Percentiles rank a stretch among this genome's conserved stretches.
phyloP scores from a whole-genome alignment of 495 filamentous ascomycete species.

The Umbilicaria muhlenbergii region DNA sequence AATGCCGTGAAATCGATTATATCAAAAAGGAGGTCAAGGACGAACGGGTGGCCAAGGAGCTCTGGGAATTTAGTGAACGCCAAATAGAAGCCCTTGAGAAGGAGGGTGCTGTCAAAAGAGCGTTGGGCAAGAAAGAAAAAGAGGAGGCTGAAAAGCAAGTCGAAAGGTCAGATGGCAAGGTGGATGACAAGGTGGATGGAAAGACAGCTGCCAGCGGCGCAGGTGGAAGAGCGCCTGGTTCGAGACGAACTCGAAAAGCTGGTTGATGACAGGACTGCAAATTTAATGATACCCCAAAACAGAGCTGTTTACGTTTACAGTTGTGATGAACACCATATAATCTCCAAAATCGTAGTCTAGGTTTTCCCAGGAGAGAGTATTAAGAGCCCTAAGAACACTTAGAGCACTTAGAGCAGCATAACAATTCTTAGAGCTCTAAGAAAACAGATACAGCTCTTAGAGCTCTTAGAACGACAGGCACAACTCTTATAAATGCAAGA shows the following conservation, averaged over 20 bases:
- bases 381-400: too few relatives aligned
- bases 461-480: too few relatives aligned
- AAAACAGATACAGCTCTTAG: too few relatives aligned
- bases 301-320: too few relatives aligned
- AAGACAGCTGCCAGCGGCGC: conserved; percentile 13
- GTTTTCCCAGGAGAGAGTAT: too few relatives aligned
- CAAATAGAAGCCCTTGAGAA: conserved; percentile 74
- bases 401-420: too few relatives aligned
- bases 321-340: too few relatives aligned
- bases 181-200: conserved; percentile 26
- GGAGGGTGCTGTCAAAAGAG: conserved; percentile 51
- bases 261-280: not conserved
- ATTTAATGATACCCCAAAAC: too few relatives aligned
- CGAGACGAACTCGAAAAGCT: conserved; percentile 28
- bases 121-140: conserved; percentile 50
- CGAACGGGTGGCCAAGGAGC: conserved; percentile 58
- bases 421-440: too few relatives aligned
- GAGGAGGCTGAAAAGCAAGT: conserved; percentile 30
- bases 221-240: conserved; percentile 22
- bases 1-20: conserved; percentile 63
- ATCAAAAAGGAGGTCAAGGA: conserved; percentile 60
- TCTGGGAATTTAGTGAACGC: conserved; percentile 81
- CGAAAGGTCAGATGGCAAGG: conserved; percentile 19
- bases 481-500: too few relatives aligned
- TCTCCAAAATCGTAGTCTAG: too few relatives aligned